Evolutionary conservation across 768 basidiomycete species (phyloP), one percentile per base, ranked within the genome.

Genomic region (Boletellus sp.): DNA sequence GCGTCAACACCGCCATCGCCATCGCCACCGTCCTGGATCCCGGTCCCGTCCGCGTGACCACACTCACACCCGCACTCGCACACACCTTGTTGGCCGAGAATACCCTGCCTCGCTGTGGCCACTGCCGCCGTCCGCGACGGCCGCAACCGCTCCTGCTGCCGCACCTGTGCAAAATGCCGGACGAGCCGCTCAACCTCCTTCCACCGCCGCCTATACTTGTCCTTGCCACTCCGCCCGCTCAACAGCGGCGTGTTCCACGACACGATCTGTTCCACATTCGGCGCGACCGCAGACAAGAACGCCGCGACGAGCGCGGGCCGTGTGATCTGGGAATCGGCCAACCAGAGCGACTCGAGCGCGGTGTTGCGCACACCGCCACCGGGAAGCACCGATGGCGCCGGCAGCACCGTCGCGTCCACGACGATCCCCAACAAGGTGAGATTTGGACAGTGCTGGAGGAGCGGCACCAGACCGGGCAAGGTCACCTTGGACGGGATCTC

Each of bases 161-260:
- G 52, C 1, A 46, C 50, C 6, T 48, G 50, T 23, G 64, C 42
- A 28, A 66, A 61, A 7, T 64, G 47, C 15, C 54, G 54, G 4
- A 68, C 50, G 19, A 57, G 20, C 51, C 22, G 36, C 52, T 56
- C 59, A 20, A 64, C 64, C 20, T 58, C 55, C 36, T 48, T 57
- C 65, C 66, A 66, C 24, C 64, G 23, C 40, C 33, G 48, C 28
- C 20, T 28, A 41, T 66, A 68, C 48, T 61, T 66, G 13, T 63
- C 55, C 17, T 64, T 63, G 0, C 64, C 64, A 0, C 17, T 12
- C 8, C 59, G 42, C 1, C 61, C 61, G 17, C 61, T 66, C 53
- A 66, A 41, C 43, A 66, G 34, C 1, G 61, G 62, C 42, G 64
- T 65, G 8, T 65, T 68, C 65, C 65, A 66, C 35, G 65, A 64